Evolutionary conservation across 1,139 yeast species (phyloP), one percentile per base, ranked within the genome.

Genomic region (Taiozyma onychis): DNA sequence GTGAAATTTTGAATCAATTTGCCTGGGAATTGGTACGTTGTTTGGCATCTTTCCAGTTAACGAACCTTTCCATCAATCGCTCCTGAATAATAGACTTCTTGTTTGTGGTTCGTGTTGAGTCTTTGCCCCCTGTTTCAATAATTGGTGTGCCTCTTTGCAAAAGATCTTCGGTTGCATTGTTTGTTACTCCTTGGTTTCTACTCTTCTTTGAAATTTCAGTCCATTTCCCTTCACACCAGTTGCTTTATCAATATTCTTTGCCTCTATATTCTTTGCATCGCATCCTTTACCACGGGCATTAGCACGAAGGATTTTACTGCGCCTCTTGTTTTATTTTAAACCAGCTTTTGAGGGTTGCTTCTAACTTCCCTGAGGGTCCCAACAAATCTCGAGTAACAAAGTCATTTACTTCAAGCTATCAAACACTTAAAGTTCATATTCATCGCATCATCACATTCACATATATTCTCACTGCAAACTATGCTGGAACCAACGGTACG

Each of bases 401-500:
- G 26, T 24, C 7, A 24, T 24, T 24, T 6, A 24, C 26, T 24
- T 24, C 9, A 11, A 11, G 13, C 11, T 27, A 27, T 27, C 9
- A 27, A 27, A 7, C 16, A 34, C 10, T 32, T n/a, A 18, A n/a
- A 14, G 18, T 32, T n/a, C 35, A 32, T 32, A 14, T 6, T n/a
- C 35, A 32, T 32, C 18, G 18, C 35, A 32, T 32, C 7, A 4
- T 28, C 34, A 13, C 26, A 24, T 27, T 32, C 35, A 32, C 18
- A 32, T 32, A 6, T 5, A 32, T n/a, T 14, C 9, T 1, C 18
- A 16, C 2, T 37, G 10, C 16, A 34, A 34, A 27, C 26, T 44
- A 78, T 81, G 78, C 67, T 76, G 39, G 95, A 86, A 51, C 90
- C 95, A 1, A 72, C 81, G 46, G 66, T 73, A 37, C 72, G 97